Base-by-base conservation (phyloP, 805 yeast genomes). In the Starmerella scarabaei region DNA sequence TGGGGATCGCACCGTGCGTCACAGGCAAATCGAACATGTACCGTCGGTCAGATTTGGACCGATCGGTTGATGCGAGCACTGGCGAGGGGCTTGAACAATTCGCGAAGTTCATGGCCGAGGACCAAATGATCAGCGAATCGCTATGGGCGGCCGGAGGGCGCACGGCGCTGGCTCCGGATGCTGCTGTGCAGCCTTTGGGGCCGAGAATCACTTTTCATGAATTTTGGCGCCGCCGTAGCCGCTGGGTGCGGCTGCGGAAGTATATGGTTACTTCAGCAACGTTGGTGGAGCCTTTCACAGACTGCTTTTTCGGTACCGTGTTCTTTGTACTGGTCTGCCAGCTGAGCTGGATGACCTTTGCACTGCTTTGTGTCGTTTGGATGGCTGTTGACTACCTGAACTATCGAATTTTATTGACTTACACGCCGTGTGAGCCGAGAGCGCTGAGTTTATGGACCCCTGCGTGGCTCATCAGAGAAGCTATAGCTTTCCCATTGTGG, bases 191-290 rank as follows among this genome's bases (percentile, higher is more conserved):
- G 55, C 94, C 94, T 0, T 58, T 74, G 18, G 63, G 62, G 0
- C 20, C 16, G 2, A 53, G 47, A 6, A 51, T 65, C n/a, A 34
- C 52, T 3, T 51, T 75, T 11, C 48, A 53, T 32, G 82, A 79
- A 47, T 84, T 80, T 56, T 64, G 75, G 38, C 58, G 66, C 34
- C 65, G 95, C 40, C 63, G 95, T 40, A 74, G 78, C 20, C 65
- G 95, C 41, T 84, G 95, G 95, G 61, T 84, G 18, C 65, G 94
- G 32, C 93, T 83, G 11, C 64, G 95, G 26, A 80, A 79, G 53
- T 82, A 81, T 56, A 83, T 84, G 93, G 94, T 84, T 3, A 61
- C 78, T 23, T 74, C 75, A 12, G 94, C 94, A 1, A 84, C 95
- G 0, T 55, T 84, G 36, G 63, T 83, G 21, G 95, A 84, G 54